A percentile compares a stretch with the other conserved stretches of the same genome.
phyloP scores from a whole-genome alignment of 2,329 filamentous ascomycete genomes.

The Calonectria henricotiae region DNA sequence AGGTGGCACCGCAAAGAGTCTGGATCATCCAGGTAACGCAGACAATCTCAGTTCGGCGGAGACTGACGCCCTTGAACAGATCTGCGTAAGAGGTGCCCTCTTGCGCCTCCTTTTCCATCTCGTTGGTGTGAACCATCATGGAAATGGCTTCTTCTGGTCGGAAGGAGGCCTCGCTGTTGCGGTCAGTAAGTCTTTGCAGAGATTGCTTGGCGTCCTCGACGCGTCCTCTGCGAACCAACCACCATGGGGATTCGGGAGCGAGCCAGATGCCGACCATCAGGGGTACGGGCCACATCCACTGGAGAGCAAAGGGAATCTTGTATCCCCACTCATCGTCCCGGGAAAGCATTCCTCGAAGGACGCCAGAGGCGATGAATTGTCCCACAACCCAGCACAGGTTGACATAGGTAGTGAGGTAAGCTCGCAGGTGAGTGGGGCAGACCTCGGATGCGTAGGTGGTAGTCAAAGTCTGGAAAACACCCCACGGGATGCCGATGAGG shows the following conservation, averaged over 20 bases:
- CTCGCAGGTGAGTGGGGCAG: slow-evolving; percentile 64
- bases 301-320: slow-evolving; percentile 66
- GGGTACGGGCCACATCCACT: slow-evolving; percentile 67
- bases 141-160: slow-evolving; percentile 64
- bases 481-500: slow-evolving; percentile 66
- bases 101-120: slow-evolving; percentile 62
- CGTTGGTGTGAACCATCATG: slow-evolving; percentile 69
- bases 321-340: slow-evolving; percentile 63
- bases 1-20: slow-evolving; percentile 59
- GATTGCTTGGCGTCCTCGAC: slow-evolving; percentile 60
- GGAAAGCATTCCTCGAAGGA: slow-evolving; percentile 61
- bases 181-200: slow-evolving; percentile 60
- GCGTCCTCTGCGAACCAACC: slow-evolving; percentile 63
- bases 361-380: slow-evolving; percentile 64
- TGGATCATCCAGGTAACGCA: slow-evolving; percentile 64
- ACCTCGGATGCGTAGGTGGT: slow-evolving; percentile 68
- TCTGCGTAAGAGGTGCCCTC: slow-evolving; percentile 64
- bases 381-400: slow-evolving; percentile 69
- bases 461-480: slow-evolving; percentile 65
- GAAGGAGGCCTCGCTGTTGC: slow-evolving; percentile 57
- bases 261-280: slow-evolving; percentile 62
- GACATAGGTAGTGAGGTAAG: slow-evolving; percentile 66
- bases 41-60: slow-evolving; percentile 65
- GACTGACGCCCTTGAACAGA: slow-evolving; percentile 65
- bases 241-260: slow-evolving; percentile 69